A percentile compares a stretch with the other conserved stretches of the same genome.
Conservation (phyloP, 2,329 filamentous ascomycete genomes). For the Pestalotiopsis sp. region DNA sequence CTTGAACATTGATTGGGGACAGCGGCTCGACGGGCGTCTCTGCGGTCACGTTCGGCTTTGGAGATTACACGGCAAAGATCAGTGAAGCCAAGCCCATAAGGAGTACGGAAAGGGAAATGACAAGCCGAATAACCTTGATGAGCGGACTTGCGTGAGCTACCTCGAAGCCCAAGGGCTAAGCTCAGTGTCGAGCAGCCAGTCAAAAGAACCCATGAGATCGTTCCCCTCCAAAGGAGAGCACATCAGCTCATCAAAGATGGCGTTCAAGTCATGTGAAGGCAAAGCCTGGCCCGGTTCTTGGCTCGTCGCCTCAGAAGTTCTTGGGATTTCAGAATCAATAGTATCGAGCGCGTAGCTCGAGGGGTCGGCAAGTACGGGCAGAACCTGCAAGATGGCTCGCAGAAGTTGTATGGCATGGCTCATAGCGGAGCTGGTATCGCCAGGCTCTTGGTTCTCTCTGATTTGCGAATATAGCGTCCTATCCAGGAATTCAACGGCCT, state of each 20-base stretch:
- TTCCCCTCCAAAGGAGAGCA: background rate
- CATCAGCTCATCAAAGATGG: background rate
- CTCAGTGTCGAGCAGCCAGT: background rate
- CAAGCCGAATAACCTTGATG: background rate
- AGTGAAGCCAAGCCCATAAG: too few species aligned
- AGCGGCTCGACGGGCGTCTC: too few species aligned
- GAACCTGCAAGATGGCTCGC: background rate
- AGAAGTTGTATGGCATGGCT: background rate
- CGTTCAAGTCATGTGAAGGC: background rate
- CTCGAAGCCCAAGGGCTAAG: background rate
- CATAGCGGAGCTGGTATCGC: too few species aligned
- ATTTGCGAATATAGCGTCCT: too few species aligned
- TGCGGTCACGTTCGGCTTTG: too few species aligned
- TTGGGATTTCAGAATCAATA: background rate
- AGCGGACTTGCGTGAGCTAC: background rate
- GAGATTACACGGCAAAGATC: too few species aligned
- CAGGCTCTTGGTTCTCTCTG: too few species aligned
- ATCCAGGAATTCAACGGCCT: background rate
- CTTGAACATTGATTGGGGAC: too few species aligned
- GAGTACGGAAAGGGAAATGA: too few species aligned
- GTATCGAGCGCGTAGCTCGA: background rate
- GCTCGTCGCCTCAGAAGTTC: background rate
- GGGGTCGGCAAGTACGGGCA: background rate
- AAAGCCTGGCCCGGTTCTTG: background rate
- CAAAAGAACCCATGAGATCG: background rate